These are phyloP conservation scores for Exophiala xenobiotica DNA, from an alignment of 2,329 filamentous ascomycete genomes.

Conservation along the genomic window DNA sequence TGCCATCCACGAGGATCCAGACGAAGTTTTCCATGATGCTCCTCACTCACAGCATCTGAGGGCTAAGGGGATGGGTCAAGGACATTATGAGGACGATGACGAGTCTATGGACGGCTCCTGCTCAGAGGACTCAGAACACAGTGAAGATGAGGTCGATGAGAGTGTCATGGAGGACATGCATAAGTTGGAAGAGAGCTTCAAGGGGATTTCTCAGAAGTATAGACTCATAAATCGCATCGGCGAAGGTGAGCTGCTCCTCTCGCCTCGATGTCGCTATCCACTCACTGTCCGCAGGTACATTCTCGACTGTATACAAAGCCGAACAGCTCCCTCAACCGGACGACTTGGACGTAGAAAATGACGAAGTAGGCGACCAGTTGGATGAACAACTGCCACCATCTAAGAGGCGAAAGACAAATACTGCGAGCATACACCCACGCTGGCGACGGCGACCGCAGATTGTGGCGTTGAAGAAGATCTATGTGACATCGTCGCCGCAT, in stretches of 20 bases:
- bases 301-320: constrained; percentile 98
- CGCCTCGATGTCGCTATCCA: constrained; percentile 15
- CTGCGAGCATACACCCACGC: constrained; percentile 29
- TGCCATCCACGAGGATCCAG: constrained; percentile 28
- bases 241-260: constrained; percentile 64
- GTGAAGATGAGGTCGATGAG: constrained; percentile 44
- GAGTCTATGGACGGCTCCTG: constrained; percentile 24
- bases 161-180: constrained; percentile 80
- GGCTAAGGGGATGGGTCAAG: constrained; percentile 21
- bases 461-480: constrained; percentile 99
- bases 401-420: constrained; percentile 49
- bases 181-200: constrained; percentile 77
- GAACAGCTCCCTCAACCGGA: constrained; percentile 81
- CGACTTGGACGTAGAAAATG: constrained; percentile 82
- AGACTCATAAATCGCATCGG: constrained; percentile 94
- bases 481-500: constrained; percentile 90
- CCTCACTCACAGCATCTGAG: constrained; percentile 3
- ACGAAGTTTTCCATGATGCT: constrained; percentile 8
- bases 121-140: constrained; percentile 35
- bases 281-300: constrained; percentile 67
- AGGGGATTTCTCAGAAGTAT: constrained; percentile 78
- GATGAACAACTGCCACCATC: constrained; percentile 70
- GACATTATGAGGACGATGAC: constrained; percentile 37
- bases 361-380: constrained; percentile 63
- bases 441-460: constrained; percentile 63